phyloP scores from a whole-genome alignment of 1,284 basidiomycete species.

The Ceratobasidium papillatum region DNA sequence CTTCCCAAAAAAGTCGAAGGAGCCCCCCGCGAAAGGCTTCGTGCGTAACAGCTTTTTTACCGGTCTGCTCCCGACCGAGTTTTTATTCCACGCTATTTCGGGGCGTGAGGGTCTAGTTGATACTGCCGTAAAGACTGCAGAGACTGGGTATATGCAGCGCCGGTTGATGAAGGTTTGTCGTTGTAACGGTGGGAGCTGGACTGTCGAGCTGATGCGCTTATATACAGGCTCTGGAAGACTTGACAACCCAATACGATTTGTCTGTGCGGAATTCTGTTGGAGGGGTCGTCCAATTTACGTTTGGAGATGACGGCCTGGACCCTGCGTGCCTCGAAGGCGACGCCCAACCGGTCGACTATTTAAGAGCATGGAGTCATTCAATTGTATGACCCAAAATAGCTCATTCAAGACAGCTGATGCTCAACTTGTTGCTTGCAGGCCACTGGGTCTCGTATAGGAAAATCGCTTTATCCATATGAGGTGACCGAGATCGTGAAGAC shows the following conservation, averaged over 20 bases:
- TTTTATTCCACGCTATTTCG: constrained; percentile 98
- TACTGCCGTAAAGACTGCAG: constrained; percentile 99
- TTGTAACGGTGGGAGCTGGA: not conserved
- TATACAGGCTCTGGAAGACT: constrained; percentile 83
- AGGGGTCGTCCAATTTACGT: constrained; percentile 97
- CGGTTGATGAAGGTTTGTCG: constrained; percentile 87
- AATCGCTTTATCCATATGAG: constrained; percentile 86
- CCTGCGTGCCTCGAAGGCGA: constrained; percentile 96
- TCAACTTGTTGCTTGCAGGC: constrained; percentile 58
- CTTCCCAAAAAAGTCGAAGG: constrained; percentile 97
- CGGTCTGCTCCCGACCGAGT: constrained; percentile 95
- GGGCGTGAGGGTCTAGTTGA: constrained; percentile 99
- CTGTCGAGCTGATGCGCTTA: not conserved
- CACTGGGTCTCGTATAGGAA: constrained; percentile 64
- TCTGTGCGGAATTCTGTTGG: constrained; percentile 97
- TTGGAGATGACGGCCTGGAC: constrained; percentile 97
- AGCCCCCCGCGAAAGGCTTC: constrained; percentile 98
- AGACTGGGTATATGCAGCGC: constrained; percentile 99
- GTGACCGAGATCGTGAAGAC: constrained; percentile 78
- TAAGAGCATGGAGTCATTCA: constrained; percentile 89
- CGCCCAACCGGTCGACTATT: constrained; percentile 89
- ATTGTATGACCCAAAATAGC: constrained; percentile 61
- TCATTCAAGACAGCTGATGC: not conserved
- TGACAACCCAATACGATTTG: constrained; percentile 96
- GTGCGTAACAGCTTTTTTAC: constrained; percentile 97